A percentile compares a stretch with the other conserved stretches of the same genome.
Conservation (phyloP, 345 rosid species). For the Syzygium grande region DNA sequence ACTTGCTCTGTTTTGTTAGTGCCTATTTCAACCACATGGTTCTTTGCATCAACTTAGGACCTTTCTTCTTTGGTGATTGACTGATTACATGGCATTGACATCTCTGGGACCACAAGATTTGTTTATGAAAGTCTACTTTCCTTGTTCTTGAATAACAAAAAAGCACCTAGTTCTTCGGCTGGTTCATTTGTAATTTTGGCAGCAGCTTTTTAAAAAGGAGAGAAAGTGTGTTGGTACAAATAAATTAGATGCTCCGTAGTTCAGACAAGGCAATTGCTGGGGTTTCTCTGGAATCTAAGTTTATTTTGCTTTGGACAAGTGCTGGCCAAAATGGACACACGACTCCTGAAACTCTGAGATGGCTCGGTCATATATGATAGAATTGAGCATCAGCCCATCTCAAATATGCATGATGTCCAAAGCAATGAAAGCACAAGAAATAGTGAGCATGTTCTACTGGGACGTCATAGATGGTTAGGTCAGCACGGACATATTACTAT, state of each 20-base stretch:
- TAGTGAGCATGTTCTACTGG: neutral
- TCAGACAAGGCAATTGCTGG: neutral
- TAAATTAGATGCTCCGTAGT: neutral
- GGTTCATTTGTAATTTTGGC: neutral
- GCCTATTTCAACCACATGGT: neutral
- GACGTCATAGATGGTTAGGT: neutral
- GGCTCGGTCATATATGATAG: neutral
- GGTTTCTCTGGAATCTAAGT: neutral
- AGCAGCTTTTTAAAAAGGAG: neutral
- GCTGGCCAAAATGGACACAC: neutral
- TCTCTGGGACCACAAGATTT: neutral
- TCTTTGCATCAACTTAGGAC: neutral
- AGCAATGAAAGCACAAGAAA: neutral
- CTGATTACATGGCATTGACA: neutral
- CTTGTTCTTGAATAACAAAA: too few species aligned
- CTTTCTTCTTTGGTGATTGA: neutral
- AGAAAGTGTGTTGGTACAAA: neutral
- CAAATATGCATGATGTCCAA: neutral
- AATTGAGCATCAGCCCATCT: neutral
- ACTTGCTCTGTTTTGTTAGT: neutral
- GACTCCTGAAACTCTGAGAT: neutral
- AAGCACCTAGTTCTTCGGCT: neutral
- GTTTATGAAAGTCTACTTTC: neutral
- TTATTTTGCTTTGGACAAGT: neutral
- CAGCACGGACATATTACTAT: neutral